phyloP scores from a whole-genome alignment of 352 stramenopile species.

The Phytophthora hybrid region DNA sequence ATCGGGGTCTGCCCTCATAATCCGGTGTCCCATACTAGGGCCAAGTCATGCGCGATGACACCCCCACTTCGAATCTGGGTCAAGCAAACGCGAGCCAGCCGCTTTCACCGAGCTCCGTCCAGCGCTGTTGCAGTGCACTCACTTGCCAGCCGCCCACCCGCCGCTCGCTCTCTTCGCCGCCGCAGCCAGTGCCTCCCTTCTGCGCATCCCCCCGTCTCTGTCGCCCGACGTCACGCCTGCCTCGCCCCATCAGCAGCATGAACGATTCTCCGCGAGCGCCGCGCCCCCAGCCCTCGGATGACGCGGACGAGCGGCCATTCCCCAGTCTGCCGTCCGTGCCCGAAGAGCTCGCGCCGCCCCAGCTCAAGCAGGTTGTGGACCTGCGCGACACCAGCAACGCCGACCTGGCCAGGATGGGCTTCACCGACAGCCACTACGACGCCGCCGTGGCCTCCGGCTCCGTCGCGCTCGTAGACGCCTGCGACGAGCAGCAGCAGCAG shows the following conservation, averaged over 20 bases:
- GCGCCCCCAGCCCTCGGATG: constrained; percentile 18
- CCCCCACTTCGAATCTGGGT: constrained; percentile 25
- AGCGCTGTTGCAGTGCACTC: not conserved
- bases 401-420: constrained; percentile 35
- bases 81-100: constrained; percentile 23
- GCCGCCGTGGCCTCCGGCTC: constrained; percentile 29
- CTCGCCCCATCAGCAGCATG: constrained; percentile 36
- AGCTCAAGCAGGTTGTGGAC: constrained; percentile 32
- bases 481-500: constrained; percentile 26
- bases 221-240: constrained; percentile 34
- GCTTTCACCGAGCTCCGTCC: constrained; percentile 1
- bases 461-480: constrained; percentile 31
- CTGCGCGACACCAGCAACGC: constrained; percentile 31
- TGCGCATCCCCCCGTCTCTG: constrained; percentile 31
- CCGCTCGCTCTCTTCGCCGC: not conserved
- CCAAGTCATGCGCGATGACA: constrained; percentile 28
- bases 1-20: constrained; percentile 5
- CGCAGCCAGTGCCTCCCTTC: constrained; percentile 7
- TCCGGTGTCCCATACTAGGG: constrained; percentile 27
- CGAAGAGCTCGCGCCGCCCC: constrained; percentile 27
- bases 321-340: constrained; percentile 37
- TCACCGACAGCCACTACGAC: constrained; percentile 35
- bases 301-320: constrained; percentile 29
- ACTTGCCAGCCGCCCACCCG: not conserved
- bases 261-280: constrained; percentile 36